Percentiles rank a stretch among this genome's conserved stretches.
Conservation (phyloP, 441 rosid genomes). For the Populus trichocarpa region DNA sequence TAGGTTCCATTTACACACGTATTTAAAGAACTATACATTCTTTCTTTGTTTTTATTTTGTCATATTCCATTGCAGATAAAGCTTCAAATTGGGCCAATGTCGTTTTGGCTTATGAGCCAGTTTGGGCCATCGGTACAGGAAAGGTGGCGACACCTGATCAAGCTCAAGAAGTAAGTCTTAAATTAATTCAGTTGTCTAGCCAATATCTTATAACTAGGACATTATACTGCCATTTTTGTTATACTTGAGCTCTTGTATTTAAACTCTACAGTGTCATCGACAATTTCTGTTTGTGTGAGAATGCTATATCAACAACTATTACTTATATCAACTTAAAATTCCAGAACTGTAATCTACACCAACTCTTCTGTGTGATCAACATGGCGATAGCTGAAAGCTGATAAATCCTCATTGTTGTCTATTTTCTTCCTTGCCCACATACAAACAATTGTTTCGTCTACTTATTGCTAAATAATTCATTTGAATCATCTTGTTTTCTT, state of each 20-base stretch:
- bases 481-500: not conserved
- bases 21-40: not conserved
- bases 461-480: too few relatives aligned
- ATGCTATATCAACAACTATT: not conserved
- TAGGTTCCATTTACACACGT: not conserved
- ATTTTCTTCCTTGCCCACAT: not conserved
- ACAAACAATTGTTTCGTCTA: too few relatives aligned
- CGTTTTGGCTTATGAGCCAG: constrained; percentile 76
- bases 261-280: not conserved
- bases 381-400: not conserved
- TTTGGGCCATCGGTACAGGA: constrained; percentile 86
- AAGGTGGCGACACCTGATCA: constrained; percentile 80
- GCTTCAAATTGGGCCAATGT: constrained; percentile 50
- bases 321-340: not conserved
- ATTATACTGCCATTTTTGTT: not conserved
- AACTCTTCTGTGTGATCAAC: not conserved
- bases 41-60: not conserved
- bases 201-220: not conserved
- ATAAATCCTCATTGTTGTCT: not conserved
- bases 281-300: not conserved
- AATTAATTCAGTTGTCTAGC: not conserved
- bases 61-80: constrained; percentile 35
- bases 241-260: not conserved
- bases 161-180: constrained; percentile 63
- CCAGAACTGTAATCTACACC: not conserved